Percentiles rank a stretch among this genome's conserved stretches.
Conservation (phyloP, 495 filamentous ascomycete genomes). For the Friedmanniomyces endolithicus region DNA sequence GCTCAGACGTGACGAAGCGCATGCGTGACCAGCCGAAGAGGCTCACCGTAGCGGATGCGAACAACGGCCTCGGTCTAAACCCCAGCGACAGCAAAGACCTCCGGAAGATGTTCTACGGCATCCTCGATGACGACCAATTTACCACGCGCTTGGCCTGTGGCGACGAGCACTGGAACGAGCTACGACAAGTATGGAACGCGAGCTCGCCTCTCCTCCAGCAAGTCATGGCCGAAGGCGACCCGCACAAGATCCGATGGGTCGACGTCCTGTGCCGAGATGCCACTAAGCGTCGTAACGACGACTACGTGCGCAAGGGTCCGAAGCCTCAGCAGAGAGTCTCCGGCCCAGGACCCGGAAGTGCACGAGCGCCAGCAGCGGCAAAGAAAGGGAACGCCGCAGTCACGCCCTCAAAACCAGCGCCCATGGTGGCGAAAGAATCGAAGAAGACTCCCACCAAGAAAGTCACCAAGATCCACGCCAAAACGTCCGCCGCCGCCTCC, state of each 20-base stretch:
- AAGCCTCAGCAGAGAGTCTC: slow-evolving; percentile 17
- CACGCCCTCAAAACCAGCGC: not conserved
- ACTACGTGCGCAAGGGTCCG: slow-evolving; percentile 48
- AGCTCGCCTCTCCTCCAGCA: slow-evolving; percentile 44
- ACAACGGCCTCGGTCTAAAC: slow-evolving; percentile 58
- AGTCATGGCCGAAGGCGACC: slow-evolving; percentile 42
- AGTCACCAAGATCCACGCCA: not conserved
- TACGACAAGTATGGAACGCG: slow-evolving; percentile 57
- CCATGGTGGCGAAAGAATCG: not conserved
- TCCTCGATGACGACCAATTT: slow-evolving; percentile 55
- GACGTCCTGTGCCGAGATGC: slow-evolving; percentile 61
- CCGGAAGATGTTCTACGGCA: slow-evolving; percentile 53
- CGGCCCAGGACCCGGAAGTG: slow-evolving; percentile 26
- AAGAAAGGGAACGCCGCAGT: not conserved
- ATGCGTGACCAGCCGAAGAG: slow-evolving; percentile 51
- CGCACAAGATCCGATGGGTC: slow-evolving; percentile 46
- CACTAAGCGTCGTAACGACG: slow-evolving; percentile 59
- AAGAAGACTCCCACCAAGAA: not conserved
- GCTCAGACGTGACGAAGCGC: slow-evolving; percentile 69
- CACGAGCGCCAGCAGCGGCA: not conserved
- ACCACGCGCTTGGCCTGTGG: slow-evolving; percentile 63
- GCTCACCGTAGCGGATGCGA: slow-evolving; percentile 62
- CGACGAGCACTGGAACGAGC: slow-evolving; percentile 54
- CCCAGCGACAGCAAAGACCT: slow-evolving; percentile 56
- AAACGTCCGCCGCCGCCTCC: not conserved